Percentiles rank a stretch among this genome's conserved stretches.
Evolutionary conservation across 2,329 filamentous ascomycete species (phyloP).

Genomic region (Penicillium sp.): DNA sequence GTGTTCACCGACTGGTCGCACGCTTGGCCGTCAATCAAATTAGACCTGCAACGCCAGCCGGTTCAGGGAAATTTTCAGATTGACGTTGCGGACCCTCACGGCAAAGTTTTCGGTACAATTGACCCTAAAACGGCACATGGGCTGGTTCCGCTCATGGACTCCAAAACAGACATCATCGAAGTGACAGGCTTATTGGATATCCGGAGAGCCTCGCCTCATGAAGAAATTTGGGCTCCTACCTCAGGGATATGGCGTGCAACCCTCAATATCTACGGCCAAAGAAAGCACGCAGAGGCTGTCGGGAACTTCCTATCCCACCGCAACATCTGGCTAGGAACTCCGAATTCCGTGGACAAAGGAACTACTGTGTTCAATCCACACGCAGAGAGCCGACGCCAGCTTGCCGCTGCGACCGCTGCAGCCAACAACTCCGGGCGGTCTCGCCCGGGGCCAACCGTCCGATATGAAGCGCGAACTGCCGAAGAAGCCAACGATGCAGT

Average conservation of each 20-base stretch:
- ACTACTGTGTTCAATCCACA: conserved; percentile 78
- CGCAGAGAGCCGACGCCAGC: conserved; percentile 48
- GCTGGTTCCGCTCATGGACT: conserved; percentile 72
- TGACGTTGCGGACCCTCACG: conserved; percentile 69
- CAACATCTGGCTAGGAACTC: conserved; percentile 67
- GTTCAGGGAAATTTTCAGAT: conserved; percentile 60
- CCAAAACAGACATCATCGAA: conserved; percentile 61
- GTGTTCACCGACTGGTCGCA: conserved; percentile 53
- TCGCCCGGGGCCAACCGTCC: conserved; percentile 25
- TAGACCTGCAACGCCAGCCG: conserved; percentile 63
- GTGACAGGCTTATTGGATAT: conserved; percentile 70
- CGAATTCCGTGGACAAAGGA: conserved; percentile 64
- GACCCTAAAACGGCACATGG: conserved; percentile 66
- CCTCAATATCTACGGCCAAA: conserved; percentile 76
- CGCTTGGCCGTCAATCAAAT: conserved; percentile 73
- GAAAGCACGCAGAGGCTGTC: conserved; percentile 63
- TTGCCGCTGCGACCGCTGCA: conserved; percentile 34
- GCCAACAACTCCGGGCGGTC: conserved; percentile 19
- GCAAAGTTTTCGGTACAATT: conserved; percentile 72
- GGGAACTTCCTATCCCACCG: conserved; percentile 67
- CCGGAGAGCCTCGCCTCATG: conserved; percentile 62
- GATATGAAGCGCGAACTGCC: conserved; percentile 61
- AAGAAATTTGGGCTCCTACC: conserved; percentile 62
- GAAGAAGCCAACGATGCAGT: conserved; percentile 88
- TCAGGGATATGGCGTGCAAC: conserved; percentile 65